Percentiles rank a stretch among this genome's conserved stretches.
Evolutionary conservation across 192 early-diverging fungal genomes (phyloP).

Genomic region (Gaertneriomyces sp.): DNA sequence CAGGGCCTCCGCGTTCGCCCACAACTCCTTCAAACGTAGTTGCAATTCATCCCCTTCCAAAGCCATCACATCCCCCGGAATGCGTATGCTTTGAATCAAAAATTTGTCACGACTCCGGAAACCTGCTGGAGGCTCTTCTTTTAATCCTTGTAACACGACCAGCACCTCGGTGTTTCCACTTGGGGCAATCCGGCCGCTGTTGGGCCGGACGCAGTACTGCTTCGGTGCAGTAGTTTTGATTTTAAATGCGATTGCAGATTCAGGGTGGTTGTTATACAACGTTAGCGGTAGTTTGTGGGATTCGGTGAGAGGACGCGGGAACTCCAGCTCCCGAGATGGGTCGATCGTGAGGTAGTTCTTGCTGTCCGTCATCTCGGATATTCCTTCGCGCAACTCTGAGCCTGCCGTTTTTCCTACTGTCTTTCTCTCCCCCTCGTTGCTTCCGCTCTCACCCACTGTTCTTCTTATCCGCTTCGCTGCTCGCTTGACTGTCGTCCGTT

Average conservation of each 20-base stretch:
- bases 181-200: conserved; percentile 76
- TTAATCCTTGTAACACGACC: conserved; percentile 85
- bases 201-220: conserved; percentile 94
- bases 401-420: too few species aligned
- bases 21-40: conserved; percentile 35
- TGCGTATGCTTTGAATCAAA: conserved; percentile 80
- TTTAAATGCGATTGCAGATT: conserved; percentile 84
- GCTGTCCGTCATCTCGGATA: neutral
- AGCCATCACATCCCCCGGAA: conserved; percentile 64
- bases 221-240: conserved; percentile 99
- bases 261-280: conserved; percentile 40
- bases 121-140: conserved; percentile 72
- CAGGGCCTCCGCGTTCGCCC: conserved; percentile 44
- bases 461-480: too few species aligned
- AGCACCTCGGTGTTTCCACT: conserved; percentile 51
- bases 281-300: conserved; percentile 37
- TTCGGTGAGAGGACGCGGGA: conserved; percentile 42
- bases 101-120: conserved; percentile 97
- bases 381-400: too few species aligned
- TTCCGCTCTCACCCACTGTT: too few species aligned
- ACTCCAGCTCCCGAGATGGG: conserved; percentile 41
- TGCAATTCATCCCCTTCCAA: conserved; percentile 56
- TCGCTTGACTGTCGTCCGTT: too few species aligned
- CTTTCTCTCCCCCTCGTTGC: too few species aligned
- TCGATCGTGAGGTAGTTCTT: conserved; percentile 20